Conservation (phyloP, 2,329 filamentous ascomycete genomes). For the Exophiala viscosa region DNA sequence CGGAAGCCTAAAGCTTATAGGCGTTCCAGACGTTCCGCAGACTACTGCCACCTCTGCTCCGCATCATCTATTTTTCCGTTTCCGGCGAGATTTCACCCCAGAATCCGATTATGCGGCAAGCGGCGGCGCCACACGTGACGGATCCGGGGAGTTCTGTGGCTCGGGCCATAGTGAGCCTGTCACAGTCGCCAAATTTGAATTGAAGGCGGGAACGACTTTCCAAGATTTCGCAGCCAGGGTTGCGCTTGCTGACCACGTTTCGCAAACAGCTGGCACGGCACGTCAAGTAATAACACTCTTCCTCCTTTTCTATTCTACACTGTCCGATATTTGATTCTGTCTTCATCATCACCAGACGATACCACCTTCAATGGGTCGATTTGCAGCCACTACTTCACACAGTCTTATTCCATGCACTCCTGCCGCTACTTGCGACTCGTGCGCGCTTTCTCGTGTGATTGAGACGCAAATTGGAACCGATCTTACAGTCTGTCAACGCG, state of each 20-base stretch:
- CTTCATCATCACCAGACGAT: not conserved
- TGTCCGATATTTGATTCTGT: not conserved
- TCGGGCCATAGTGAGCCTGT: not conserved
- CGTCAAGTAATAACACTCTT: not conserved
- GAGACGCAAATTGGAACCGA: conserved; percentile 5
- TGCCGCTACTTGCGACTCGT: conserved; percentile 5
- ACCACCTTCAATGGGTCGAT: conserved; percentile 28
- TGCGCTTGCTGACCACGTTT: not conserved
- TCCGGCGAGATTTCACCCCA: no score
- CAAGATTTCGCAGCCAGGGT: not conserved
- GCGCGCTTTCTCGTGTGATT: conserved; percentile 20
- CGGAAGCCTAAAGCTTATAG: no score
- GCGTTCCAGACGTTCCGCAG: no score
- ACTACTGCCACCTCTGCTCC: no score
- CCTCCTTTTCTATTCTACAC: not conserved
- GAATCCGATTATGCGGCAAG: no score
- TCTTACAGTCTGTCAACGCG: conserved; percentile 11
- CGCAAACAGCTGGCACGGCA: not conserved
- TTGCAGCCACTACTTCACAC: conserved; percentile 13
- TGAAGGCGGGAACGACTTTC: not conserved
- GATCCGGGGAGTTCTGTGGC: conserved; percentile 11
- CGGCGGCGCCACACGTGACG: conserved; percentile 3
- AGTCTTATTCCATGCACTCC: conserved; percentile 4
- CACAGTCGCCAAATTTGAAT: not conserved
- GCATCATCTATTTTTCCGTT: no score